Percentiles rank a stretch among this genome's conserved stretches.
phyloP scores from a whole-genome alignment of 2,329 filamentous ascomycete species.

The Colletotrichum spaethianum region DNA sequence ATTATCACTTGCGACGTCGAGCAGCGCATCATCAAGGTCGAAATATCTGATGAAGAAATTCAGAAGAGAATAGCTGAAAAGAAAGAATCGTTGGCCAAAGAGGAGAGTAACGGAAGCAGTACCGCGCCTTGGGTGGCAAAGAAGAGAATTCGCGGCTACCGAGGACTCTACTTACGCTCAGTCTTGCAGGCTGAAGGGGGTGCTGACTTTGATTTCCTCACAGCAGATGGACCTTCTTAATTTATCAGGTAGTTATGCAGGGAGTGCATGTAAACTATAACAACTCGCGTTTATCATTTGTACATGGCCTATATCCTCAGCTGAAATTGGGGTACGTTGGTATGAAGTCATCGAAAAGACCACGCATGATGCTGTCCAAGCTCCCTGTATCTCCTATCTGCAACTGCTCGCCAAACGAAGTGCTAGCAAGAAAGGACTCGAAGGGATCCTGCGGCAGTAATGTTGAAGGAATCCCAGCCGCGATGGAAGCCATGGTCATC shows the following conservation, averaged over 20 bases:
- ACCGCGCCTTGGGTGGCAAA: slow-evolving; percentile 53
- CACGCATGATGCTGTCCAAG: slow-evolving; percentile 52
- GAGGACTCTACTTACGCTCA: slow-evolving; percentile 70
- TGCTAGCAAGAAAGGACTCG: slow-evolving; percentile 46
- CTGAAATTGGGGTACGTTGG: slow-evolving; percentile 43
- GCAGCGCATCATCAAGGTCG: slow-evolving; percentile 69
- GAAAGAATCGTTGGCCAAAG: slow-evolving; percentile 53
- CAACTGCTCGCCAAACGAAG: slow-evolving; percentile 48
- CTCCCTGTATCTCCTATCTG: slow-evolving; percentile 48
- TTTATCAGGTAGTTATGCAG: background rate
- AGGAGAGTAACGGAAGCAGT: slow-evolving; percentile 48
- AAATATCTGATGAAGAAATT: slow-evolving; percentile 81
- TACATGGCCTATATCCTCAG: background rate
- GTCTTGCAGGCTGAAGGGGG: slow-evolving; percentile 74
- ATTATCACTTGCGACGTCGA: slow-evolving; percentile 83
- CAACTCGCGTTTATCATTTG: background rate
- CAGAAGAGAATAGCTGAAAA: slow-evolving; percentile 71
- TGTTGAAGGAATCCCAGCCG: background rate
- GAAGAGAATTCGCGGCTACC: slow-evolving; percentile 66
- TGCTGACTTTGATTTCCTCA: slow-evolving; percentile 74
- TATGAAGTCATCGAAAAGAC: slow-evolving; percentile 55
- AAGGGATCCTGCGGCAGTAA: slow-evolving; percentile 41
- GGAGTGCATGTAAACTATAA: background rate
- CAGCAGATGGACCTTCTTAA: slow-evolving; percentile 49
- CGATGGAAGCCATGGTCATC: background rate